Conservation (phyloP, 225 moss, liverwort and hornwort species). For the Pseudoscleropodium purum region DNA sequence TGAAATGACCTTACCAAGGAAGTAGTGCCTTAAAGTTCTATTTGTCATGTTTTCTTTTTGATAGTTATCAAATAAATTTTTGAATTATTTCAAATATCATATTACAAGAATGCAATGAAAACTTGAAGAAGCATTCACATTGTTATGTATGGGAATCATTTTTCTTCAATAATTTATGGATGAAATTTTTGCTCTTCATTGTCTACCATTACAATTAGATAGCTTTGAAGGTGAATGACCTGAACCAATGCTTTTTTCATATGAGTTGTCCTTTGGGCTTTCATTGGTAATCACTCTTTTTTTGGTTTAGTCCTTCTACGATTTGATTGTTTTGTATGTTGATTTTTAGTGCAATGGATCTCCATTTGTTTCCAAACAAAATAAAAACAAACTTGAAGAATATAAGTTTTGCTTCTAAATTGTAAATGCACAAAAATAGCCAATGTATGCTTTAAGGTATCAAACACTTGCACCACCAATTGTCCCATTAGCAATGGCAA, state of each 20-base stretch:
- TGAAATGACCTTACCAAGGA: neutral
- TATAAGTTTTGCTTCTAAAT: too few species aligned
- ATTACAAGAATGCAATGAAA: neutral
- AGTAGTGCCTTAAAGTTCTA: neutral
- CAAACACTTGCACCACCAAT: too few species aligned
- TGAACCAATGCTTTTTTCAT: neutral
- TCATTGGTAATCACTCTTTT: too few species aligned
- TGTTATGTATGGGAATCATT: fast-evolving
- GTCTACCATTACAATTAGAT: neutral
- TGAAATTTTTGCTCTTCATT: too few species aligned
- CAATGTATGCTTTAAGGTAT: too few species aligned
- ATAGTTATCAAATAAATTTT: neutral
- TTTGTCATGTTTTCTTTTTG: neutral
- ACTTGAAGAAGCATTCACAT: neutral
- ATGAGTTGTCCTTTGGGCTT: fast-evolving
- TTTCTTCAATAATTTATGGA: neutral
- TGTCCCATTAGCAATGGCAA: too few species aligned
- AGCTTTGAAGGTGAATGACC: fast-evolving
- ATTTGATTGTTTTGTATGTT: neutral
- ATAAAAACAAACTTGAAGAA: neutral
- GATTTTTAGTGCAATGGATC: neutral
- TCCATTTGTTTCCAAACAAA: neutral
- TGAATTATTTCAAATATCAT: neutral
- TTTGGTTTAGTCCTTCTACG: fast-evolving
- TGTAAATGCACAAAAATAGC: too few species aligned